phyloP scores from a whole-genome alignment of 768 basidiomycete species.

The Termitomyces sp. region DNA sequence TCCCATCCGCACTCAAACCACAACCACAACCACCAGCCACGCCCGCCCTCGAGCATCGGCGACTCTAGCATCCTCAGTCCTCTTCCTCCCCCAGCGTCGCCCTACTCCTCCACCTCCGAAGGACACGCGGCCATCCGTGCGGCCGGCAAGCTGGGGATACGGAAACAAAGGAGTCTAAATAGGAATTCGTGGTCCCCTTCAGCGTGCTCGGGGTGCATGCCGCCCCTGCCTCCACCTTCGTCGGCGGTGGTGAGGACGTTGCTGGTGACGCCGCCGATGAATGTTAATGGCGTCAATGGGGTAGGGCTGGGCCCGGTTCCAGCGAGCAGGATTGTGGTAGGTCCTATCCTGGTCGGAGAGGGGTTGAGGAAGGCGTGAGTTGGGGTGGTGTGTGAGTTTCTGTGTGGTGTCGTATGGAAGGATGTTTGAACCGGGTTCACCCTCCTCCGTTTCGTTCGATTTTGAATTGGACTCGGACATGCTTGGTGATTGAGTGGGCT shows the following conservation, averaged over 20 bases:
- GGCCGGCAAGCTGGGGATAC: constrained; percentile 44
- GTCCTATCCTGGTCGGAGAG: constrained; percentile 12
- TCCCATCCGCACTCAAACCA: constrained; percentile 8
- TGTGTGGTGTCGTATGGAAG: neutral
- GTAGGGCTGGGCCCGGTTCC: constrained; percentile 1
- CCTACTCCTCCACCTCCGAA: constrained; percentile 9
- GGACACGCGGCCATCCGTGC: constrained; percentile 44
- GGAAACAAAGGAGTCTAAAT: constrained; percentile 41
- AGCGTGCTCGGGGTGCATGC: neutral
- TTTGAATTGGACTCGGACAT: neutral
- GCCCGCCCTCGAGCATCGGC: constrained; percentile 16
- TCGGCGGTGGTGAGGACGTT: neutral
- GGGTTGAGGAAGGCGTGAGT: neutral
- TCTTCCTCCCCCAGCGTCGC: constrained; percentile 5
- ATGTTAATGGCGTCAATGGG: neutral
- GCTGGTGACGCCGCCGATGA: neutral
- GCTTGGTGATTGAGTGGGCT: neutral
- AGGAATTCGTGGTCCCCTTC: constrained; percentile 46
- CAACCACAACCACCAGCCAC: neutral
- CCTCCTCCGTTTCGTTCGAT: neutral
- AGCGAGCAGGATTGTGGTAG: constrained; percentile 11
- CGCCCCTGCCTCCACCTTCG: neutral
- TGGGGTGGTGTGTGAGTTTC: neutral
- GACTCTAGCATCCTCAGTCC: constrained; percentile 17
- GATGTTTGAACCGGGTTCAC: neutral